phyloP scores from a whole-genome alignment of 2,329 filamentous ascomycete species.

The Fusarium sulawesiense region DNA sequence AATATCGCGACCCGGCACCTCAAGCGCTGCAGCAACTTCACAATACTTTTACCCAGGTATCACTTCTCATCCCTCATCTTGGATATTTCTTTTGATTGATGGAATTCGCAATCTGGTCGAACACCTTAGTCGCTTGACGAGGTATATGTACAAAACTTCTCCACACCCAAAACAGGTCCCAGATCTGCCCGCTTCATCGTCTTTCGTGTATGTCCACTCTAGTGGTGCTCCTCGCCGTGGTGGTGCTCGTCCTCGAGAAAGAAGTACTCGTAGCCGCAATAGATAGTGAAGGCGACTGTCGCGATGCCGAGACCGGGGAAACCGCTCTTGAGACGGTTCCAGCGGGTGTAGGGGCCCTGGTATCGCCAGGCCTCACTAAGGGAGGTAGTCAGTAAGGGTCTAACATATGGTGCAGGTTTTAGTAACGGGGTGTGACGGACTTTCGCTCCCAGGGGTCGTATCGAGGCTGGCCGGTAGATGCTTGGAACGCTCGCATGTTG shows the following conservation, averaged over 20 bases:
- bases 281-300: conserved; percentile 87
- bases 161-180: conserved; percentile 14
- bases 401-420: not conserved
- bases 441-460: conserved; percentile 75
- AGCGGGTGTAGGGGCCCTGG: conserved; percentile 85
- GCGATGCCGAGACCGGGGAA: conserved; percentile 95
- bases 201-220: conserved; percentile 43
- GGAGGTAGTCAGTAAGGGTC: conserved; percentile 18
- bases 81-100: conserved; percentile 38
- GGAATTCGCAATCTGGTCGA: conserved; percentile 34
- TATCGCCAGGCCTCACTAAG: conserved; percentile 94
- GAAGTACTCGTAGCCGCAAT: conserved; percentile 89
- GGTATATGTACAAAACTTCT: conserved; percentile 45
- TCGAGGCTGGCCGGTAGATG: conserved; percentile 70
- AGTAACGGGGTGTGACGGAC: conserved; percentile 57
- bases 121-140: conserved; percentile 28
- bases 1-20: not conserved
- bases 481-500: conserved; percentile 83
- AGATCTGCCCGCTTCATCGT: conserved; percentile 19
- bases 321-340: conserved; percentile 85
- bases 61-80: not conserved
- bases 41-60: not conserved
- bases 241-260: conserved; percentile 81
- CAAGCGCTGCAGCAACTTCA: not conserved
- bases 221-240: conserved; percentile 67